Evolutionary conservation across 139 green algal species (phyloP).

Genomic region (Chlamydomonas sphaeroides): DNA sequence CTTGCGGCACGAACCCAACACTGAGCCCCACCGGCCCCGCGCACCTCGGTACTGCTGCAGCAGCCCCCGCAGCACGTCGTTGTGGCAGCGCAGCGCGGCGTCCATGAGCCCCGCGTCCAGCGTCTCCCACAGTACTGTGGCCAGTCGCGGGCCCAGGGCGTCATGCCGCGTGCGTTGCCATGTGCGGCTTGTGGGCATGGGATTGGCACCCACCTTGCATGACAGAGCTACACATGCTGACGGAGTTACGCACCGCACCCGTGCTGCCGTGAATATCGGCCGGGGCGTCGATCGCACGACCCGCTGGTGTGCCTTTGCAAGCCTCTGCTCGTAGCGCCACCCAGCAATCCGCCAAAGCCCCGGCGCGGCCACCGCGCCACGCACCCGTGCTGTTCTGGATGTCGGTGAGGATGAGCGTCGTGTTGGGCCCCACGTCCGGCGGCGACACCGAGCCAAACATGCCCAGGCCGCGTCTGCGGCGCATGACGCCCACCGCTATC

Average conservation of each 20-base stretch:
- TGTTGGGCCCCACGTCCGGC: neutral
- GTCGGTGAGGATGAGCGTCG: constrained; percentile 14
- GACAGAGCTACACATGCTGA: too few species aligned
- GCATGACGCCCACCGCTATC: neutral
- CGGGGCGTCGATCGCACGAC: too few species aligned
- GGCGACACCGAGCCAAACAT: neutral
- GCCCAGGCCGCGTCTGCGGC: neutral
- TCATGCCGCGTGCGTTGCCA: too few species aligned
- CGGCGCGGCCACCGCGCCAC: neutral
- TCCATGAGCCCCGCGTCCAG: constrained; percentile 1
- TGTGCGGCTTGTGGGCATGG: too few species aligned
- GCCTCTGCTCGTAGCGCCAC: too few species aligned
- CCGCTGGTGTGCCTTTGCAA: too few species aligned
- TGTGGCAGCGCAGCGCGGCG: neutral
- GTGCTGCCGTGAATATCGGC: too few species aligned
- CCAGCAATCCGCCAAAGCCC: too few species aligned
- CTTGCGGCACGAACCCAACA: too few species aligned
- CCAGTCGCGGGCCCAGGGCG: too few species aligned
- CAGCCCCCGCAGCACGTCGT: constrained; percentile 25
- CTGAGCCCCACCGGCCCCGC: neutral
- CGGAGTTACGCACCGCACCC: too few species aligned
- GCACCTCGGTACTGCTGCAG: neutral
- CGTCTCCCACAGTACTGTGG: constrained; percentile 30
- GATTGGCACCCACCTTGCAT: too few species aligned
- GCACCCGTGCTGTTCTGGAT: constrained; percentile 32